These are phyloP conservation scores for Ogataea nitratoaversa DNA, from an alignment of 805 yeast genomes.

Conservation along the genomic window DNA sequence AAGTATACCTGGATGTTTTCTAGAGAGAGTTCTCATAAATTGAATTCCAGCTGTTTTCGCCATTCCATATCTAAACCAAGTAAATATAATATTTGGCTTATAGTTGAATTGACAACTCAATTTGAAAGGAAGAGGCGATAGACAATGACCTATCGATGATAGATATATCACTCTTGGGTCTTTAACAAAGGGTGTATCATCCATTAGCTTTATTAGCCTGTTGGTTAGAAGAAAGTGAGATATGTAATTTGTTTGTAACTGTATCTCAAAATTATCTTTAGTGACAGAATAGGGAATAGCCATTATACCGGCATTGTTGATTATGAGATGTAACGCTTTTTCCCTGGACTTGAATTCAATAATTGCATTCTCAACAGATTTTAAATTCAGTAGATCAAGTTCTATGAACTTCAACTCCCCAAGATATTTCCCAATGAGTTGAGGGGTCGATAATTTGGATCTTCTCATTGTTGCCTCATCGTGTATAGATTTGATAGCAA, in stretches of 20 bases:
- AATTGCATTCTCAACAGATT: constrained; percentile 47
- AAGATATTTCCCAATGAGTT: constrained; percentile 25
- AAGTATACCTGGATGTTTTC: constrained; percentile 60
- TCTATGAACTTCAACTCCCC: constrained; percentile 54
- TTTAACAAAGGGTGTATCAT: constrained; percentile 25
- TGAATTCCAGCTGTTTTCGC: constrained; percentile 81
- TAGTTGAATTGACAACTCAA: constrained; percentile 48
- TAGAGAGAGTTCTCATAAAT: constrained; percentile 57
- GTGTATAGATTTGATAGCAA: constrained; percentile 52
- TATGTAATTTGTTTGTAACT: constrained; percentile 72
- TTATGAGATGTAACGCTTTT: constrained; percentile 50
- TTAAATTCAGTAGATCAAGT: constrained; percentile 49
- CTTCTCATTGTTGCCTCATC: constrained; percentile 45
- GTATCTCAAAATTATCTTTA: constrained; percentile 65
- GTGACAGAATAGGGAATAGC: constrained; percentile 67
- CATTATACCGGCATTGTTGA: constrained; percentile 80
- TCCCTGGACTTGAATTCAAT: constrained; percentile 43
- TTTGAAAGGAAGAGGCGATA: constrained; percentile 44
- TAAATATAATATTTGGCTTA: constrained; percentile 62
- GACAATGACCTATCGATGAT: constrained; percentile 61
- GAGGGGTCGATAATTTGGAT: constrained; percentile 15
- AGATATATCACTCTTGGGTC: constrained; percentile 57
- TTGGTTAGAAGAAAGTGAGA: constrained; percentile 72
- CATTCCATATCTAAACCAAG: constrained; percentile 73
- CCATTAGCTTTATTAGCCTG: constrained; percentile 50